Evolutionary conservation across 192 early-diverging fungal species (phyloP), one percentile per base, ranked within the genome.

Genomic region (Coemansia asiatica): DNA sequence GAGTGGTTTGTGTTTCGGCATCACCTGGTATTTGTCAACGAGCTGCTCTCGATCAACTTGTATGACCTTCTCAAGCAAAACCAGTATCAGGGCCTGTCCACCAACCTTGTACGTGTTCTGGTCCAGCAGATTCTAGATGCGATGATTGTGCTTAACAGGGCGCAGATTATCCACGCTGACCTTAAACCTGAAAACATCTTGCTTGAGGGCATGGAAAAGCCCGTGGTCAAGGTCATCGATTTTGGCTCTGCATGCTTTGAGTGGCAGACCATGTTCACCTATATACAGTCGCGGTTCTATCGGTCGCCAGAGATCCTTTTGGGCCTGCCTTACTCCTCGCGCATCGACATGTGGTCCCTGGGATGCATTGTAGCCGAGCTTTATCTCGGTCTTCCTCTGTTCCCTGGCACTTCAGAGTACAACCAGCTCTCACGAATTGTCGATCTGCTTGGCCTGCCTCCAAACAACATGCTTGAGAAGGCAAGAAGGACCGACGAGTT

Each of bases 21-120:
- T 44, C 97, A 99, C 73, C 85, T 99, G 22, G 97, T 95, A 64
- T 87, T 99, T 61, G 92, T 94, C n/a, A 97, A 95, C 83, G 97
- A 99, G 75, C 88, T 96, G 66, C 85, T 99, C 44, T 94, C 92
- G 26, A 90, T 97, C 64, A 99, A 99, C 76, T 75, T 99, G 16
- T 99, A 98, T 73, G 97, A 99, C 72, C 78, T 99, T 40, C 94
- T 98, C 79, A 97, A 96, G 66, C 96, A 97, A 70, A 98, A 98
- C 74, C 90, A 93, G 70, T 99, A 93, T 83, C 85, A 93, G 29
- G 97, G 97, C 18, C 80, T 99, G 36, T 92, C 91, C 55, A 93
- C 93, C 18, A 97, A 95, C 73, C 86, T 98, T 1, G 92, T 99
- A 7, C 87, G 94, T 2, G 90, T 97, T 15, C 91, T 99, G 75